Evolutionary conservation across 306 rosid species (phyloP), one percentile per base, ranked within the genome.

Genomic region (Argentina anserina): DNA sequence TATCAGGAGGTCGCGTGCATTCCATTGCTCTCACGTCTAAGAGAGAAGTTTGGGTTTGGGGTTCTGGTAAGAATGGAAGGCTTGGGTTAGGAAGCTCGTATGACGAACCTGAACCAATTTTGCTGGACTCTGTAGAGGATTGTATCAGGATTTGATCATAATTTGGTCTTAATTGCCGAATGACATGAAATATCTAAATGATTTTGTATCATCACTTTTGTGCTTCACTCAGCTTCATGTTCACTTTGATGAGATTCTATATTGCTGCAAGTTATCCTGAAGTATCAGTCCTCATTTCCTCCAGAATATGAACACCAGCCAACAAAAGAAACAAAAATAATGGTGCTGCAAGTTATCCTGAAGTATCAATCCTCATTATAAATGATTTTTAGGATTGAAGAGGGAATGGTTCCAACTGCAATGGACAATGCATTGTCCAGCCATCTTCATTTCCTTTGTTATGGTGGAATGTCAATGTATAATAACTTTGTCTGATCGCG

Each of bases 91-190:
- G 86, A 63, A 88, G 95, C 80, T 91, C 97, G 53, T 65, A 52
- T 41, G 91, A 93, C 49, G 91, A 93, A 80, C 65, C 45, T 61
- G 96, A 87, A 81, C 98, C 97, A 18, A 71, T 80, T 78, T 71
- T 72, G 58, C 86, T 94, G 8, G 87, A 88, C 53, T 77, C 73
- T 67, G 77, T 94, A 3, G 90, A 89, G 82, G 93, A 85, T 74
- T 83, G 98, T 89, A 29, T 82, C 96, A 2, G 97, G 97, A 26
- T 91, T 86, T 81, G 97, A 94, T 82, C 97, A 91, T 87, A 94
- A 85, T 78, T 82, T 94, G 42, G 81, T 89, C 13, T 76, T 91
- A 40, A 84, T 94, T 73, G 89, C 86, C 55, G 87, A 82, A 31
- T 89, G 86, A 91, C 73, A 70, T 76, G 52, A 53, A 64, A 75